A percentile compares a stretch with the other conserved stretches of the same genome.
These are phyloP conservation scores for Guadua angustifolia DNA, from an alignment of 176 grass and related monocot genomes.

Conservation along the genomic window DNA sequence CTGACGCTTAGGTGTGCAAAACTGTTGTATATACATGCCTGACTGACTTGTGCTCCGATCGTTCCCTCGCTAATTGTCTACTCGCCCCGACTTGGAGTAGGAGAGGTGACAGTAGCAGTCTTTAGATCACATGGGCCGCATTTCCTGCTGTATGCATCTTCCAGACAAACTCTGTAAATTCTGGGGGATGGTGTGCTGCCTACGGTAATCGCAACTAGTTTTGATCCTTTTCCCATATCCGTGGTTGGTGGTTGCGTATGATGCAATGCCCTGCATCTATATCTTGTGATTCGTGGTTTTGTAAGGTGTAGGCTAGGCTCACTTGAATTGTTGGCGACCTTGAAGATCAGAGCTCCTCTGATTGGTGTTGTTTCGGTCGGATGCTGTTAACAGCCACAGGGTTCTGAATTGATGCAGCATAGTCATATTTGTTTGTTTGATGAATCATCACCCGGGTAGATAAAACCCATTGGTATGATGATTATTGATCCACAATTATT, in stretches of 20 bases:
- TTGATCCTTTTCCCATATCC: not conserved
- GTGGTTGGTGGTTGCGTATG: not conserved
- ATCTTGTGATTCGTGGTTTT: not conserved
- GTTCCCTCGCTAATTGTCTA: not conserved
- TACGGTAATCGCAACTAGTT: not conserved
- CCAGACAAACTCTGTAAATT: constrained; percentile 34
- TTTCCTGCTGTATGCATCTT: not conserved
- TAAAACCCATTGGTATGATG: not conserved
- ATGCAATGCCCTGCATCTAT: not conserved
- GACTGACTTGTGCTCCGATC: not conserved
- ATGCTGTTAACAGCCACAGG: not conserved
- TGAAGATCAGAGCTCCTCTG: not conserved
- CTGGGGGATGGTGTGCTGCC: not conserved
- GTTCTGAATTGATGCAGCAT: not conserved
- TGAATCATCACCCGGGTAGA: no score
- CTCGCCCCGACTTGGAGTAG: not conserved
- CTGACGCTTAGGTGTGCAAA: constrained; percentile 3
- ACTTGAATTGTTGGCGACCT: not conserved
- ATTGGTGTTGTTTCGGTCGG: not conserved
- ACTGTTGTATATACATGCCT: not conserved
- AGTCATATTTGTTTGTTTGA: not conserved
- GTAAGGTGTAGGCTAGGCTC: not conserved
- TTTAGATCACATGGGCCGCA: not conserved
- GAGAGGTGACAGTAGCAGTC: not conserved
- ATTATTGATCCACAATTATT: not conserved